Base-by-base conservation (phyloP, 2,329 filamentous ascomycete species). In the Neocucurbitaria cava region DNA sequence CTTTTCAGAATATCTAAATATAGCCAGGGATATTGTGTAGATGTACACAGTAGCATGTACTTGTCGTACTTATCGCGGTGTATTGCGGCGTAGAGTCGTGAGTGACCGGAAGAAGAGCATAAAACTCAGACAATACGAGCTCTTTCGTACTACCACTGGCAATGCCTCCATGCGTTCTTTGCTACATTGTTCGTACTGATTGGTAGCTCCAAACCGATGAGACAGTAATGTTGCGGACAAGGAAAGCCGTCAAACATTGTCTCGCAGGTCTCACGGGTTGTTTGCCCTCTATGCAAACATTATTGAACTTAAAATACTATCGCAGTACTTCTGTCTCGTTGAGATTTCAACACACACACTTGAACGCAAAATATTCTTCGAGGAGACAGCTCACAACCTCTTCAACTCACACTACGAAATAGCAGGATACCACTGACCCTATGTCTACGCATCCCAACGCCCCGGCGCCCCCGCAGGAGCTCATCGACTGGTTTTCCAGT, bases 401-500 rank as follows among this genome's bases (percentile, higher is more conserved):
- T 35, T 35, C 15, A 4, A 13, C 5, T 17, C 31, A 35, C n/a
- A 15, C 8, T n/a, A 1, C 31, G 17, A 17, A 4, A 4, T 35
- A 4, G 17, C 4, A 35, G 15, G 17, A 35, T 5, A 10, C 3
- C 31, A 35, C 15, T 4, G 15, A 35, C 31, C 4, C 13, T 35
- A n/a, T 35, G 31, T 31, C 30, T 31, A 31, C 30, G 13, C 10
- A 31, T 9, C 21, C 44, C 26, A 28, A 31, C 15, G 26, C n/a
- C n/a, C n/a, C n/a, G n/a, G n/a, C 26, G 17, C 8, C n/a, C 18
- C 28, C 2, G 24, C 10, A 30, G 15, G 24, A 39, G 43, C 43
- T 17, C 35, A 45, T 8, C 17, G 17, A 23, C 13, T 59, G 56
- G 56, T 56, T 59, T 23, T 45, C 21, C 17, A 39, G 49, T 3